A percentile compares a stretch with the other conserved stretches of the same genome.
Conservation (phyloP, 306 rosid species). For the Trichosanthes cucumerina region DNA sequence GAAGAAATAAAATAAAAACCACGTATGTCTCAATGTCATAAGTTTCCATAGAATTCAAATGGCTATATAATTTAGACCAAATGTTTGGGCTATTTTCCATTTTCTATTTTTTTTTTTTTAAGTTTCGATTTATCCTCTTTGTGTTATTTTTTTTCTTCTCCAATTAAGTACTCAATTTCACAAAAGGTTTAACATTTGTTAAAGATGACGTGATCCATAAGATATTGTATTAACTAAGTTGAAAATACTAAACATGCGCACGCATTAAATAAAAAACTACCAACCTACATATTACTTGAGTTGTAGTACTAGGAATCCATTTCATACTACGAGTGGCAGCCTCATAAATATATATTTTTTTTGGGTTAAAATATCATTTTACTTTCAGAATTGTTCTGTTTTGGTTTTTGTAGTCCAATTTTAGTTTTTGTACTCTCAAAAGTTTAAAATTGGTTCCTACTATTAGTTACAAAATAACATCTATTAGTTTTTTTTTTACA, state of each 20-base stretch:
- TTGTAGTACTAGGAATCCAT: background rate
- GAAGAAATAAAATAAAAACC: background rate
- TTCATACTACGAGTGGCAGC: background rate
- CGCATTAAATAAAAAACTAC: too few species aligned
- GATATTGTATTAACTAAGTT: background rate
- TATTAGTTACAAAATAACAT: too few species aligned
- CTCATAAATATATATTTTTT: background rate
- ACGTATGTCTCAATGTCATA: background rate
- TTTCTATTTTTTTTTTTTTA: background rate
- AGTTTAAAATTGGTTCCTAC: too few species aligned
- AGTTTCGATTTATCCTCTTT: background rate
- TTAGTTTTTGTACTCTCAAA: too few species aligned
- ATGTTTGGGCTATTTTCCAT: background rate
- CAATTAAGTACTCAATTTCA: background rate
- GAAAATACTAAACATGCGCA: too few species aligned
- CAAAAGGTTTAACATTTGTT: background rate
- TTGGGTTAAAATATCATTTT: too few species aligned
- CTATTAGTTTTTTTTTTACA: too few species aligned
- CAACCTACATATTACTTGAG: background rate
- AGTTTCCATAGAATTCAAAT: background rate
- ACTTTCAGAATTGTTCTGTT: too few species aligned
- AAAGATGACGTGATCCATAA: background rate
- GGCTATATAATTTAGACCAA: background rate
- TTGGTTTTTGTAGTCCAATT: too few species aligned
- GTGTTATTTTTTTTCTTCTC: background rate